These are phyloP conservation scores for Ilex aquifolium DNA, from an alignment of 257 asterid genomes.

Conservation along the genomic window DNA sequence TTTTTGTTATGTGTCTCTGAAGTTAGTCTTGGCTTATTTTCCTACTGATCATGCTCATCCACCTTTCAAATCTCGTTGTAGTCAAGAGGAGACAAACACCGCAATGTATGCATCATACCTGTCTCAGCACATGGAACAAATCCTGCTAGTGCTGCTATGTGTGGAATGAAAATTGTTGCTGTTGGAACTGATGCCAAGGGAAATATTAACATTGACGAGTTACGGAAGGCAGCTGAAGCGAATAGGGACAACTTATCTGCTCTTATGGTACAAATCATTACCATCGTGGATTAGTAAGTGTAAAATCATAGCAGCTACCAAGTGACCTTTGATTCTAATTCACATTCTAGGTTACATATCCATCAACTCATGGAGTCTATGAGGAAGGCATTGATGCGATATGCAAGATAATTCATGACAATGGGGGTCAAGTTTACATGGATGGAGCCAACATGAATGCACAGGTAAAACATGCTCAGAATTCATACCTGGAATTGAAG, in stretches of 20 bases:
- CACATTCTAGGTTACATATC: constrained; percentile 78
- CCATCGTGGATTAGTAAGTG: constrained; percentile 5
- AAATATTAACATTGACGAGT: constrained; percentile 87
- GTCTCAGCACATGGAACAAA: constrained; percentile 99
- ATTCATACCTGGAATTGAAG: no score
- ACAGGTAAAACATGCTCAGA: constrained; percentile 46
- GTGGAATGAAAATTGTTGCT: constrained; percentile 98
- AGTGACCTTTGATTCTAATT: constrained; percentile 2
- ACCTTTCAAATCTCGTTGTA: constrained; percentile 24
- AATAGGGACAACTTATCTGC: constrained; percentile 79
- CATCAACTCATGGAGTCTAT: constrained; percentile 98
- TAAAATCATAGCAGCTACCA: constrained; percentile 2
- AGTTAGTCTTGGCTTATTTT: not conserved
- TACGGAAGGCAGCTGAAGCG: constrained; percentile 80
- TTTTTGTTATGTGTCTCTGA: no score
- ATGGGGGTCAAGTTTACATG: constrained; percentile 99
- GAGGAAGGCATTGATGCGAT: constrained; percentile 98
- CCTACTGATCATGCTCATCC: constrained; percentile 10
- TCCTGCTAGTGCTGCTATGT: constrained; percentile 99
- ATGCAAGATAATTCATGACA: constrained; percentile 89
- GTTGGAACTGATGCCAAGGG: constrained; percentile 98
- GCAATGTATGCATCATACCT: constrained; percentile 94
- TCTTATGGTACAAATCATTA: constrained; percentile 64
- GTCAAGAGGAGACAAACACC: constrained; percentile 97
- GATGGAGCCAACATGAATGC: constrained; percentile 99